Conservation (phyloP, 192 early-diverging fungal genomes). For the Backusella macrospora region DNA sequence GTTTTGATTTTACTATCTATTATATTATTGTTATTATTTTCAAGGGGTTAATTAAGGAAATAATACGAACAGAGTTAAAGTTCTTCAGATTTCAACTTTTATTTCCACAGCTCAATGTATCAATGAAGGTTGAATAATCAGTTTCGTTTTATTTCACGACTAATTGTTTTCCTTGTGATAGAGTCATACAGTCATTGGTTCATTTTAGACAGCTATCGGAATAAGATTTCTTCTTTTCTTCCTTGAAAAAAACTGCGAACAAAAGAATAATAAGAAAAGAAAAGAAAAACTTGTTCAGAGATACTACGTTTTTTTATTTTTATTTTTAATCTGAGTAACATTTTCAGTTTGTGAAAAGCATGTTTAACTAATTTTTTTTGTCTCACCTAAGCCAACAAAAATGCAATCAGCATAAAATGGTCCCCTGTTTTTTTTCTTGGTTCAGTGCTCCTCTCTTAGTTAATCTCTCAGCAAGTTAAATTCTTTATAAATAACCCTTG, state of each 20-base stretch:
- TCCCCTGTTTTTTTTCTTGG: background rate
- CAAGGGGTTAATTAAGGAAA: background rate
- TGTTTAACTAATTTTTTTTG: background rate
- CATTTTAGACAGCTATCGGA: background rate
- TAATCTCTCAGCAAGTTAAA: background rate
- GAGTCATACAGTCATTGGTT: background rate
- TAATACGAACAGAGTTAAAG: background rate
- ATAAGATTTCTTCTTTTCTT: no score
- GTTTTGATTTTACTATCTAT: background rate
- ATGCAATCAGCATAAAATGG: slow-evolving; percentile 4
- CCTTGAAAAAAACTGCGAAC: background rate
- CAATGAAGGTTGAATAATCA: background rate
- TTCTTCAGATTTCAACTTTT: background rate
- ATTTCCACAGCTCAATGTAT: background rate
- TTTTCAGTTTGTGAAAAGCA: background rate
- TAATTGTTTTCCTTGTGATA: background rate
- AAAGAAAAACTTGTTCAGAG: background rate
- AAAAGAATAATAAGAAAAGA: background rate
- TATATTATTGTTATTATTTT: background rate
- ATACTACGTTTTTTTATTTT: background rate
- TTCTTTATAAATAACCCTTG: background rate
- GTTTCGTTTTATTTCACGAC: background rate
- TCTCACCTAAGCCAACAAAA: slow-evolving; percentile 7
- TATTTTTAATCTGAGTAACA: slow-evolving; percentile 3
- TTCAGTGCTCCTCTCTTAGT: background rate